phyloP scores from a whole-genome alignment of 768 basidiomycete genomes.

The Trametes elegans region DNA sequence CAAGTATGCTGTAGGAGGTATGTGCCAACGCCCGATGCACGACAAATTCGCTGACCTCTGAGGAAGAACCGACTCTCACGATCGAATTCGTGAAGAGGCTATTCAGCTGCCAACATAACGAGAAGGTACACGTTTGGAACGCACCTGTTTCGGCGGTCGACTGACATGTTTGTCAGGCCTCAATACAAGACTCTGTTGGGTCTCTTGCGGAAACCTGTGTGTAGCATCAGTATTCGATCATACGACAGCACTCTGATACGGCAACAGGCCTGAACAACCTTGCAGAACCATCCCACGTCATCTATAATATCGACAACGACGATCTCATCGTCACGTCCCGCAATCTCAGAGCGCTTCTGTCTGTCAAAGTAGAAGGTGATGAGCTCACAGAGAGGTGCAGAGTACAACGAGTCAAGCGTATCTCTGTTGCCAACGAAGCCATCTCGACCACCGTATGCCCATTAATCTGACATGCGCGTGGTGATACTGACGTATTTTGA shows the following conservation, averaged over 20 bases:
- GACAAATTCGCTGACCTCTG: neutral
- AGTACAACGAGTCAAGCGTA: constrained; percentile 46
- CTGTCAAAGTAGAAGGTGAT: constrained; percentile 31
- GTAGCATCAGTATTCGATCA: no score
- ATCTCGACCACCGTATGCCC: constrained; percentile 43
- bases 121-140: constrained; percentile 51
- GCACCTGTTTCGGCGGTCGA: neutral
- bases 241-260: no score
- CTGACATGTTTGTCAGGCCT: constrained; percentile 45
- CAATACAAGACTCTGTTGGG: constrained; percentile 70
- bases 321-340: constrained; percentile 38
- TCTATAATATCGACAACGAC: constrained; percentile 50
- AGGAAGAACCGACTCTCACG: constrained; percentile 60
- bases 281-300: constrained; percentile 56
- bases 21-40: constrained; percentile 3
- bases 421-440: constrained; percentile 40
- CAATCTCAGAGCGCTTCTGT: constrained; percentile 38
- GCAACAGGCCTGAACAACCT: constrained; percentile 63
- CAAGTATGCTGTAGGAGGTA: constrained; percentile 43
- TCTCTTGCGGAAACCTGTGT: constrained; percentile 63
- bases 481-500: no score
- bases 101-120: constrained; percentile 77
- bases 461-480: neutral
- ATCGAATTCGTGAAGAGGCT: constrained; percentile 57
- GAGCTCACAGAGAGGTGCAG: constrained; percentile 40